Base-by-base conservation (phyloP, 768 basidiomycete species). In the Leucocoprinus leucothites region DNA sequence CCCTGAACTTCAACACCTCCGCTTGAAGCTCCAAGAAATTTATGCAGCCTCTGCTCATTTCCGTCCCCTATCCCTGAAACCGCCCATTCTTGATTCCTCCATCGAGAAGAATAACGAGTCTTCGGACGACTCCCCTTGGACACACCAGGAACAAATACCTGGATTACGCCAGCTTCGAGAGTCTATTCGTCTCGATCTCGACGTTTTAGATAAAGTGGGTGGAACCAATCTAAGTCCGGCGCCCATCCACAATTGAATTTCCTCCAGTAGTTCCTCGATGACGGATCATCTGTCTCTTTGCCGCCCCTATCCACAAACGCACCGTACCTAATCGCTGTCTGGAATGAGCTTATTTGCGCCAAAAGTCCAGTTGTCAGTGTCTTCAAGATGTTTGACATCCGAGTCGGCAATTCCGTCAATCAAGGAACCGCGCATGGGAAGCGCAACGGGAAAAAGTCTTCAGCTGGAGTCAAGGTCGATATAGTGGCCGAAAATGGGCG, bases 271-370 rank as follows among this genome's bases (percentile, higher is more conserved):
- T 84, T 85, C 64, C 76, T 87, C 51, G 71, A 76, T 53, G 69
- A 78, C 59, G 75, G 80, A 6, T 57, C 71, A 24, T 77, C 72
- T 38, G 71, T 63, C 14, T 65, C 72, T n/a, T 67, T 78, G 1
- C 79, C 82, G 0, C 65, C 82, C 3, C 71, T 82, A 19, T 86
- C 86, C 0, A 90, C 86, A 8, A 94, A 94, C 67, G 86, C 90
- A 0, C 87, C 87, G 9, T 90, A 92, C 62, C 74, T 91, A 25
- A 73, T 87, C 11, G 85, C 89, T 0, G 89, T 94, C 0, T 94
- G 91, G 90, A 78, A 87, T 51, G 90, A 94, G 64, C 74, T 92
- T 1, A 57, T 85, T 9, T 75, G 77, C 58, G 85, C 88, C 2
- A 77, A 76, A 1, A 72, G 69, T 13, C 86, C 85, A 0, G 70